Conservation (phyloP, 805 yeast species). For the Metschnikowia arizonensis region DNA sequence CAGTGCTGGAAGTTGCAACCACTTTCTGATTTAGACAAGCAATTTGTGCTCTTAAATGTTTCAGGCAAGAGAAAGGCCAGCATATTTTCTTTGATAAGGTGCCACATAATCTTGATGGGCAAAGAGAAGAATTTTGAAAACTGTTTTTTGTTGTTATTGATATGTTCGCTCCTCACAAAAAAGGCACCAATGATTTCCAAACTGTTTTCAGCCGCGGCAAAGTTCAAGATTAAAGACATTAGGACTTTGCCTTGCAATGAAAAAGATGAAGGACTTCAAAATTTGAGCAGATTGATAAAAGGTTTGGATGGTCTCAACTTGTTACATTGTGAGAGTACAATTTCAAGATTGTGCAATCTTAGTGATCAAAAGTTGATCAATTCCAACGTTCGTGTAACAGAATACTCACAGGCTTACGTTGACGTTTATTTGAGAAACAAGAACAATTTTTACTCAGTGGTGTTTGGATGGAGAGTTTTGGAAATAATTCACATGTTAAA, state of each 20-base stretch:
- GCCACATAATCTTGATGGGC: slow-evolving; percentile 26
- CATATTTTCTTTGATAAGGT: slow-evolving; percentile 18
- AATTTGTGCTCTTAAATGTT: slow-evolving; percentile 18
- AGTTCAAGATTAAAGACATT: slow-evolving; percentile 25
- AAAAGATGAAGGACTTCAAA: slow-evolving; percentile 19
- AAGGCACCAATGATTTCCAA: slow-evolving; percentile 20
- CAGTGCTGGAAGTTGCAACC: background rate
- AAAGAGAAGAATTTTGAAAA: slow-evolving; percentile 34
- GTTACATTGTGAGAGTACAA: slow-evolving; percentile 26
- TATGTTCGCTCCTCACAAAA: slow-evolving; percentile 25
- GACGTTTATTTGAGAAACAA: slow-evolving; percentile 25
- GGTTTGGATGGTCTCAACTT: slow-evolving; percentile 30
- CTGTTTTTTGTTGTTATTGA: slow-evolving; percentile 27
- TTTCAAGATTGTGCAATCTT: slow-evolving; percentile 28
- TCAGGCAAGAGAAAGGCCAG: slow-evolving; percentile 17
- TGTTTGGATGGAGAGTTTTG: slow-evolving; percentile 36
- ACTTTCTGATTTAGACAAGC: slow-evolving; percentile 9
- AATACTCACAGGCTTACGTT: slow-evolving; percentile 28
- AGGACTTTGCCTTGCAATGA: slow-evolving; percentile 31
- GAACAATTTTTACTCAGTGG: slow-evolving; percentile 24
- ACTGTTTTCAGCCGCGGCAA: slow-evolving; percentile 24
- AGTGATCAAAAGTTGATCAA: slow-evolving; percentile 22
- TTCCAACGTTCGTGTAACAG: slow-evolving; percentile 24
- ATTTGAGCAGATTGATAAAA: slow-evolving; percentile 25
- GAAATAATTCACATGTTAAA: slow-evolving; percentile 33